Evolutionary conservation across 192 early-diverging fungal genomes (phyloP), one percentile per base, ranked within the genome.

Genomic region (Chytriomyces hyalinus): DNA sequence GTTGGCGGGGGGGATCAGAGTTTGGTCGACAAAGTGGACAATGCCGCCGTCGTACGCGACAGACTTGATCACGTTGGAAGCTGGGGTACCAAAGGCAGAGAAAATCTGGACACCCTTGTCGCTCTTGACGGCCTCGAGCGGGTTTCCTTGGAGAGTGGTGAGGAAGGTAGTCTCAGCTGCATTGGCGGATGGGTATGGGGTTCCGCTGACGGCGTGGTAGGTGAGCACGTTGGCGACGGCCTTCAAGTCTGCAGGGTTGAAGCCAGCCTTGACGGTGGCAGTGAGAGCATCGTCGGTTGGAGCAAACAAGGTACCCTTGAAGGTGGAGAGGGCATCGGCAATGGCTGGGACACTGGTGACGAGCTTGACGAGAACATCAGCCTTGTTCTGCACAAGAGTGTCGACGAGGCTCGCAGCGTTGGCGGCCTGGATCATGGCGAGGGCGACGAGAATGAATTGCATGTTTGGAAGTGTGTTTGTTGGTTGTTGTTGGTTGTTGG

Each of bases 11-110:
- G 84, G 83, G 53, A 78, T 61, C 24, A 87, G 75, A 49, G 84
- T 80, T 8, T 77, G 49, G 75, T 87, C 83, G 65, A 87, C 80
- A 62, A 84, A 69, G 81, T 85, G 83, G 53, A 87, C 74, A 65
- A 82, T 51, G 51, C 86, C 86, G 57, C 77, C 77, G 77, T 81
- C 84, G 74, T 77, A 61, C 48, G 78, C 59, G 75, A 78, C 57
- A 22, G 83, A 81, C 46, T 67, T 68, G 45, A 80, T 60, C 44
- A 84, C 83, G 36, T 71, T 82, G 49, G 83, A 69, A 2, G n/a
- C 61, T 20, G 57, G 43, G 62, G 59, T 61, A 9, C 77, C 65
- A 49, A 72, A 78, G 1, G 59, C 69, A 22, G 24, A 43, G n/a
- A 17, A 4, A 62, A 78, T 49, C 44, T 70, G 26, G 13, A 78